A percentile compares a stretch with the other conserved stretches of the same genome.
Evolutionary conservation across 2,329 filamentous ascomycete genomes (phyloP).

Genomic region (Trichoderma gracile): DNA sequence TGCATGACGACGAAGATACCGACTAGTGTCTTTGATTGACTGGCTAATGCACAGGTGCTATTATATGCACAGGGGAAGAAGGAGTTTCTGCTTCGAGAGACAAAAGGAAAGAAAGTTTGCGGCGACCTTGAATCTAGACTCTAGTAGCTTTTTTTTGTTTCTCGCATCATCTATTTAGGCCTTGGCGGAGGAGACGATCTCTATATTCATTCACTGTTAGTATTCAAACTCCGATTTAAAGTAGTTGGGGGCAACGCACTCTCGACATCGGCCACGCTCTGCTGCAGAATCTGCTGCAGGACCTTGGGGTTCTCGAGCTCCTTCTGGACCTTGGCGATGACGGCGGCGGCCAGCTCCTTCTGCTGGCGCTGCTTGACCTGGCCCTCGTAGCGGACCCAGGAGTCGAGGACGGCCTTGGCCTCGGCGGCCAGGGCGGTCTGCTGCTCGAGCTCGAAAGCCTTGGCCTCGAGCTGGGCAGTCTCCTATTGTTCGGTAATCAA

Average conservation of each 20-base stretch:
- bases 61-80: conserved; percentile 55
- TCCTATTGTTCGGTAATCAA: conserved; percentile 58
- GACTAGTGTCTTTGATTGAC: conserved; percentile 43
- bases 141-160: conserved; percentile 32
- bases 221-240: too few species aligned
- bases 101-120: conserved; percentile 56
- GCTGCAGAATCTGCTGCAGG: conserved; percentile 95
- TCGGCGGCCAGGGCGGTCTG: conserved; percentile 87
- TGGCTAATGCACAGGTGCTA: conserved; percentile 64
- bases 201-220: conserved; percentile 39
- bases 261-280: conserved; percentile 95
- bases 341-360: conserved; percentile 85
- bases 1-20: conserved; percentile 14
- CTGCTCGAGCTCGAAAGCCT: conserved; percentile 98
- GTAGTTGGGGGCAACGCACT: conserved; percentile 61
- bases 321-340: conserved; percentile 98
- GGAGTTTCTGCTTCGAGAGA: conserved; percentile 37
- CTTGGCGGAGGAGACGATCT: conserved; percentile 61
- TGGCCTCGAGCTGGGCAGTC: conserved; percentile 91
- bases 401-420: conserved; percentile 94
- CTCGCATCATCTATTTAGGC: conserved; percentile 55
- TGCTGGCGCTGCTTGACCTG: conserved; percentile 99
- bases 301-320: conserved; percentile 97
- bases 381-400: conserved; percentile 97
- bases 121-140: conserved; percentile 41